Evolutionary conservation across 805 yeast species (phyloP).

Genomic region (Spathaspora girioi): DNA sequence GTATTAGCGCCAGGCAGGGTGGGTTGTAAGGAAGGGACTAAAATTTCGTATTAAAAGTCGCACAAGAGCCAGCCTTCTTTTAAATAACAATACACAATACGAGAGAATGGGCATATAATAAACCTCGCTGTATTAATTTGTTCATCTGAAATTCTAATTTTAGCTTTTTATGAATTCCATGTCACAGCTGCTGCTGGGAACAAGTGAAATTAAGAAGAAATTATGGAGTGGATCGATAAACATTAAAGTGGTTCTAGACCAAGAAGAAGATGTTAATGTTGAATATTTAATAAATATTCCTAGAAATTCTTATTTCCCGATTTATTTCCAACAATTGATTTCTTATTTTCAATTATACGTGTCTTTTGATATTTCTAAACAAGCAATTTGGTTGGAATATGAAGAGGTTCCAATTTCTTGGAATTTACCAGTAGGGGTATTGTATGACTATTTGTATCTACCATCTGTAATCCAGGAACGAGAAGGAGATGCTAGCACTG

Average conservation of each 20-base stretch:
- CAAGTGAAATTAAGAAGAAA: slow-evolving; percentile 25
- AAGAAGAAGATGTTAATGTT: slow-evolving; percentile 12
- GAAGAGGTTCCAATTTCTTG: slow-evolving; percentile 66
- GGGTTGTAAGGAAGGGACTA: too few relatives aligned
- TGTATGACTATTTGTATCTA: slow-evolving; percentile 52
- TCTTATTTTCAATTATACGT: slow-evolving; percentile 32
- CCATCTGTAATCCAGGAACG: slow-evolving; percentile 13
- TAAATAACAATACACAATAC: not conserved
- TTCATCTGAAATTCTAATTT: not conserved
- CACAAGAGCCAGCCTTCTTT: not conserved
- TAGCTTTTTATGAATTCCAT: not conserved
- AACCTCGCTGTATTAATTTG: not conserved
- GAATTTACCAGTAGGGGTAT: slow-evolving; percentile 73
- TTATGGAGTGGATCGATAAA: slow-evolving; percentile 58
- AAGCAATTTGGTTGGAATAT: slow-evolving; percentile 60
- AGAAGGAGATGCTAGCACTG: not conserved
- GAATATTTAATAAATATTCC: slow-evolving; percentile 18
- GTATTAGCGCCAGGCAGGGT: not conserved
- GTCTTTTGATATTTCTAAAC: slow-evolving; percentile 10
- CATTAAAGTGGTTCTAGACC: slow-evolving; percentile 32
- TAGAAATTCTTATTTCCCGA: slow-evolving; percentile 54
- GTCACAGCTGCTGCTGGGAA: not conserved
- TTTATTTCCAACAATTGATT: slow-evolving; percentile 33
- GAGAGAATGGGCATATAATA: not conserved
- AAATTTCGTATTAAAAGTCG: not conserved